Base-by-base conservation (phyloP, 2,329 filamentous ascomycete species). In the Fusarium sp. region DNA sequence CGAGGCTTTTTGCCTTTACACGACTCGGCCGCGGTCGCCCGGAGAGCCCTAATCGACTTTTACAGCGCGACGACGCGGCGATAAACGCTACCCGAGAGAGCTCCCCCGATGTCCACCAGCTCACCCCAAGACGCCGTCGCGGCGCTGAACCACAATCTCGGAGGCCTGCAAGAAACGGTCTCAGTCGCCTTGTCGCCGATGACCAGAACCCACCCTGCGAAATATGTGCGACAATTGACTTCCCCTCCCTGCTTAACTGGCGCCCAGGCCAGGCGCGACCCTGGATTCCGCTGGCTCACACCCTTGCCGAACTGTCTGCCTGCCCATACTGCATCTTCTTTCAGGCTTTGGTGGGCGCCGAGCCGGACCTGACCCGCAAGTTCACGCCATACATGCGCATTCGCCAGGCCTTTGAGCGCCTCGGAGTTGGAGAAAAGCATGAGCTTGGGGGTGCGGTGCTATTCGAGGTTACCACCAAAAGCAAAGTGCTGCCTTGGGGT, bases 311-410 rank as follows among this genome's bases (percentile, higher is more conserved):
- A 32, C 54, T 67, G 8, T 71, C 72, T 13, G 54, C 59, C 4
- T 78, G 76, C 46, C 76, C 76, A n/a, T 78, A 75, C 61, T 78
- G 76, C 60, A 69, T 72, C 52, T 78, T 78, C 62, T 77, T 78
- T 54, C 70, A 74, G 41, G 72, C 74, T 44, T 61, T 78, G 61
- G 70, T 77, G 19, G 73, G 72, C 13, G 65, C 67, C 8, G 65
- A 59, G 15, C 65, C 69, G 12, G 71, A 75, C 15, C 56, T 56
- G 54, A 71, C 68, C 7, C 71, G 71, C 60, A 77, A 74, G 45
- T 77, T 76, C 42, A 75, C 75, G 8, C 76, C 76, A 1, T 78
- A 78, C 52, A 53, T 78, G 51, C 75, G 76, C 52, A 77, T 78
- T 39, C 71, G 76, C 22, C 70, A 73, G 42, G 76, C 75, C 3